phyloP scores from a whole-genome alignment of 495 filamentous ascomycete species.

The Hypoxylon perforatum region DNA sequence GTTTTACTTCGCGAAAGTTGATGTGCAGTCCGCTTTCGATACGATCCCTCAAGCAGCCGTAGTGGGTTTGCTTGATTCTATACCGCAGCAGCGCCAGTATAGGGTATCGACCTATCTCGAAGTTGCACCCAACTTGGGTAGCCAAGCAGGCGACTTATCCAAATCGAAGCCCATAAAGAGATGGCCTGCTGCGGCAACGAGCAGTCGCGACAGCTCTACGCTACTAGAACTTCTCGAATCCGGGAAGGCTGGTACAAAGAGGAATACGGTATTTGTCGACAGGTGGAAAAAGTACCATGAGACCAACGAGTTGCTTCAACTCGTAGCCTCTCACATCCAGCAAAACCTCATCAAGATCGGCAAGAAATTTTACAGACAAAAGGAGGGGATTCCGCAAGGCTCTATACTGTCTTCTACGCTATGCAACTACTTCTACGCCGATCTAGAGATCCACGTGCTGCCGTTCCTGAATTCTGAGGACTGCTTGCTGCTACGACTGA shows the following conservation, averaged over 20 bases:
- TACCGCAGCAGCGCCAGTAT: constrained; percentile 75
- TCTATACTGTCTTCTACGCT: constrained; percentile 85
- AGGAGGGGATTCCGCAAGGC: constrained; percentile 90
- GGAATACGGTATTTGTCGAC: constrained; percentile 82
- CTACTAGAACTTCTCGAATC: constrained; percentile 67
- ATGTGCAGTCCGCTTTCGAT: constrained; percentile 93
- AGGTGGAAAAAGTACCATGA: constrained; percentile 63
- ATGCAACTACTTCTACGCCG: constrained; percentile 94
- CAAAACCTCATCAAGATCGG: constrained; percentile 89
- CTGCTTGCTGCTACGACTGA: constrained; percentile 78
- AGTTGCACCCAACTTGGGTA: constrained; percentile 62
- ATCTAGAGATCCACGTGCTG: constrained; percentile 77
- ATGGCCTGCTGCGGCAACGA: constrained; percentile 70
- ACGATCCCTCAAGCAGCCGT: constrained; percentile 87
- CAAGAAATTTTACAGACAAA: constrained; percentile 89
- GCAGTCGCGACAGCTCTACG: constrained; percentile 59
- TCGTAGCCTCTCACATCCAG: constrained; percentile 80
- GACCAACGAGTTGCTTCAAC: constrained; percentile 68
- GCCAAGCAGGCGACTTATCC: constrained; percentile 13
- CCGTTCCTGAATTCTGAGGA: constrained; percentile 69
- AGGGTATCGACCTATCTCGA: constrained; percentile 79
- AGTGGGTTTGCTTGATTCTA: constrained; percentile 69
- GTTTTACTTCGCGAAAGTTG: constrained; percentile 87
- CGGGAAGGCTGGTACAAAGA: constrained; percentile 58
- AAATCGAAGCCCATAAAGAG: constrained; percentile 66